Evolutionary conservation across 2,329 filamentous ascomycete species (phyloP), one percentile per base, ranked within the genome.

Genomic region (Diaporthe sp.): DNA sequence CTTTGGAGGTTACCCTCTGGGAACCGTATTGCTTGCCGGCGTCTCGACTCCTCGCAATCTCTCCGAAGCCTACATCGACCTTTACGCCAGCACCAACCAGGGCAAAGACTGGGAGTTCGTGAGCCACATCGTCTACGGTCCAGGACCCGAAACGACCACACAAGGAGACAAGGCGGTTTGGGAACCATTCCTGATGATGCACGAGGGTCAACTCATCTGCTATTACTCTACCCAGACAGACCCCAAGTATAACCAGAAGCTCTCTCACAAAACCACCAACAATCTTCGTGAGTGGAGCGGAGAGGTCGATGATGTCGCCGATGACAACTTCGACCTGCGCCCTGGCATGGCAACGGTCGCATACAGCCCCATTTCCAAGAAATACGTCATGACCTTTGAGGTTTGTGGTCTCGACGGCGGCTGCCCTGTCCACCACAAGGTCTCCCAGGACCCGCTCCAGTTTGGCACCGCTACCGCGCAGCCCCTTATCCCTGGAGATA

Each of bases 201-300:
- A 92, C 81, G 83, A 93, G 74, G 87, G 89, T 69, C 85, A 89
- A 70, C 83, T 94, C n/a, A 87, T 94, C 46, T 86, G 88, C 79
- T 94, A 93, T 86, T 94, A 94, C 84, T 92, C 92, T 1, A 92
- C 94, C 81, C 93, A 94, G 81, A 88, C 92, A 44, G 92, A 92
- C 76, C 87, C 91, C 77, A 85, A 85, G 1, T 86, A 94, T 79
- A 93, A 92, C 25, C 93, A 94, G 82, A 93, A 94, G 80, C 86
- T 94, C 57, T 88, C 90, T 3, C 92, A 94, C 81, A 91, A 94
- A 82, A 86, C 86, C 15, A 88, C 90, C 3, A 86, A 82, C 1
- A 90, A 94, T 79, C 85, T 94, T 31, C 82, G 85, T 74, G 89
- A 81, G 19, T 94, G 92, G 92, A 87, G 87, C 25, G 80, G 86